Percentiles rank a stretch among this genome's conserved stretches.
These are phyloP conservation scores for Pseudocercospora vitis DNA, from an alignment of 2,329 filamentous ascomycete species.

Conservation along the genomic window DNA sequence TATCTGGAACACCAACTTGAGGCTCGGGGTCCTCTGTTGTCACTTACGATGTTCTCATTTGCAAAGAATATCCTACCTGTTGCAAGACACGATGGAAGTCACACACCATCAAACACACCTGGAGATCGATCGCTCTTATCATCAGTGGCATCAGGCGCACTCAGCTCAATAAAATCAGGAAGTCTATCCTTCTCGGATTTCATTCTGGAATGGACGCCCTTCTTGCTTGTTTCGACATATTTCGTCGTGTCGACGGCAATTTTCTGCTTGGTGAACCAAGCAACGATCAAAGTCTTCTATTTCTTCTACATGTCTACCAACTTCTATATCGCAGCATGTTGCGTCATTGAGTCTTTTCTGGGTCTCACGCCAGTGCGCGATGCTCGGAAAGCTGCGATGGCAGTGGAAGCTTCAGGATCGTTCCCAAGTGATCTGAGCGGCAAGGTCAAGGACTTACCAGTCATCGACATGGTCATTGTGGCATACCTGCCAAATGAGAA, in stretches of 20 bases:
- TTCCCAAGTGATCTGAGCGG: conserved; percentile 33
- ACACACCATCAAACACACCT: conserved; percentile 9
- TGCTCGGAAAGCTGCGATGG: conserved; percentile 31
- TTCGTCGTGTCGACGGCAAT: conserved; percentile 36
- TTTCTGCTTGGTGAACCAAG: conserved; percentile 31
- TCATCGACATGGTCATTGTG: conserved; percentile 51
- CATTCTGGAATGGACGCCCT: conserved; percentile 36
- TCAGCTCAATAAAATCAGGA: conserved; percentile 16
- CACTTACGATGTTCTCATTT: conserved; percentile 18
- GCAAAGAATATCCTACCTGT: conserved; percentile 13
- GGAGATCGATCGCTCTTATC: conserved; percentile 16
- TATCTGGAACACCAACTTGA: background rate
- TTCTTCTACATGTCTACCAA: conserved; percentile 38
- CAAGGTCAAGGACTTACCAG: conserved; percentile 38
- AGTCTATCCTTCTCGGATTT: conserved; percentile 31
- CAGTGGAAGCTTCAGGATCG: conserved; percentile 29
- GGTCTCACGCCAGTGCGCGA: conserved; percentile 35
- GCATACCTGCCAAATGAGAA: conserved; percentile 54
- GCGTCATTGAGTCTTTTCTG: conserved; percentile 36
- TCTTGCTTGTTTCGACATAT: conserved; percentile 33
- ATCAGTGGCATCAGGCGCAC: conserved; percentile 18
- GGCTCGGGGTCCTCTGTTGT: background rate
- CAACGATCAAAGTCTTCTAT: conserved; percentile 36
- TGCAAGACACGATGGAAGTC: conserved; percentile 12
- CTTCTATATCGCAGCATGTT: conserved; percentile 35